A percentile compares a stretch with the other conserved stretches of the same genome.
Conservation (phyloP, 768 basidiomycete genomes). For the Lentinus brumalis region DNA sequence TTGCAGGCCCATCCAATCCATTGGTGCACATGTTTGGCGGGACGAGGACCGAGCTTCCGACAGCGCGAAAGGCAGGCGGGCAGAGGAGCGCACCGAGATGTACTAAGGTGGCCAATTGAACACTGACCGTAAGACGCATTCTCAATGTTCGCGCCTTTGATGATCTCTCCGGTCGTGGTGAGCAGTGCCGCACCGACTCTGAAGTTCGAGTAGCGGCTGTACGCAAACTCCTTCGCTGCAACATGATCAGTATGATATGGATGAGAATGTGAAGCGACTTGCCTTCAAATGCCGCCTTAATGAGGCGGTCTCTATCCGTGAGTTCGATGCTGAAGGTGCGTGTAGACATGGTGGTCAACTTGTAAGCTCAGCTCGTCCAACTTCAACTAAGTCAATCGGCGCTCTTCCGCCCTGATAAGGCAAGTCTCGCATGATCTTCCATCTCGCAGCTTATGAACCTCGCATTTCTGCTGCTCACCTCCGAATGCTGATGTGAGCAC, state of each 20-base stretch:
- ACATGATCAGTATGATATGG: neutral
- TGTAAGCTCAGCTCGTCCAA: neutral
- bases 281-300: constrained; percentile 65
- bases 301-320: constrained; percentile 50
- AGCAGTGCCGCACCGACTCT: constrained; percentile 90
- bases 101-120: neutral
- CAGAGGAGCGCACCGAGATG: too few species aligned
- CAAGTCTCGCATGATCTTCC: neutral
- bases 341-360: constrained; percentile 20
- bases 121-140: constrained; percentile 84
- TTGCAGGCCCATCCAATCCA: too few species aligned
- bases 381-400: neutral
- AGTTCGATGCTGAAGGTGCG: constrained; percentile 35
- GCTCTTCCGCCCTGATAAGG: neutral
- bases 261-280: neutral
- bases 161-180: constrained; percentile 64
- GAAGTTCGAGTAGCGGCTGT: constrained; percentile 89
- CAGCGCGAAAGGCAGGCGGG: too few species aligned
- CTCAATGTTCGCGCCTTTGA: constrained; percentile 91
- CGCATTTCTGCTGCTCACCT: too few species aligned
- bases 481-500: too few species aligned
- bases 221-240: constrained; percentile 69
- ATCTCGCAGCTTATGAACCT: too few species aligned
- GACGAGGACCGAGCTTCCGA: too few species aligned
- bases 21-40: too few species aligned